Evolutionary conservation across 495 filamentous ascomycete species (phyloP).

Genomic region (Barbatosphaeria neglecta): DNA sequence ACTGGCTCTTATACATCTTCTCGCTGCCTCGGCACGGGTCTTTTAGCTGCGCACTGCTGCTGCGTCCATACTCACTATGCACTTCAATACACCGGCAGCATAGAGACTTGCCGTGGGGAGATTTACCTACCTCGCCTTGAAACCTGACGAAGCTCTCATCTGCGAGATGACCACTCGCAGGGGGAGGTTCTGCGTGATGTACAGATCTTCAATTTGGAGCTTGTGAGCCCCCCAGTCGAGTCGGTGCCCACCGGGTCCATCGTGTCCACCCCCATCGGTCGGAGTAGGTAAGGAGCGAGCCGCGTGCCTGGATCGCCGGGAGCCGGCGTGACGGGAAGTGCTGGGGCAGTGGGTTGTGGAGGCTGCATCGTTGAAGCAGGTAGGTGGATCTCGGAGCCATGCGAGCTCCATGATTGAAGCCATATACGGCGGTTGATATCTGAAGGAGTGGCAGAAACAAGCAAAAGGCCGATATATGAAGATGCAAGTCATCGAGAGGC

Average conservation of each 20-base stretch:
- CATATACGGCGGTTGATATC: neutral
- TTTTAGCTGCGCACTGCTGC: too few species aligned
- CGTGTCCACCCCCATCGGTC: neutral
- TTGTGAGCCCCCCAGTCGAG: neutral
- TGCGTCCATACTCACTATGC: too few species aligned
- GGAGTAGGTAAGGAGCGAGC: neutral
- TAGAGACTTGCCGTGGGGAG: too few species aligned
- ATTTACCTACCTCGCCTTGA: neutral
- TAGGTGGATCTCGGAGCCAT: too few species aligned
- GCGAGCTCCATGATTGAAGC: neutral
- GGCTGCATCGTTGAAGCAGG: neutral
- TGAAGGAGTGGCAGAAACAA: neutral
- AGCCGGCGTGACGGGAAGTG: neutral
- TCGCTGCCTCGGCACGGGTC: neutral
- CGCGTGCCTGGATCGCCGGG: too few species aligned
- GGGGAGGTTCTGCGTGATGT: neutral
- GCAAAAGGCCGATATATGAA: neutral
- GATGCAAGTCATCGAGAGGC: neutral
- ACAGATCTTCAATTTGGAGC: neutral
- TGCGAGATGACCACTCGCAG: neutral
- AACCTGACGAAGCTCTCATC: neutral
- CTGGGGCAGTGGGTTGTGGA: neutral
- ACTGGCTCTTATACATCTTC: neutral
- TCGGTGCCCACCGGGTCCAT: neutral
- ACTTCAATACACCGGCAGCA: too few species aligned